Conservation (phyloP, 352 stramenopile genomes). For the Phytophthora pistaciae region DNA sequence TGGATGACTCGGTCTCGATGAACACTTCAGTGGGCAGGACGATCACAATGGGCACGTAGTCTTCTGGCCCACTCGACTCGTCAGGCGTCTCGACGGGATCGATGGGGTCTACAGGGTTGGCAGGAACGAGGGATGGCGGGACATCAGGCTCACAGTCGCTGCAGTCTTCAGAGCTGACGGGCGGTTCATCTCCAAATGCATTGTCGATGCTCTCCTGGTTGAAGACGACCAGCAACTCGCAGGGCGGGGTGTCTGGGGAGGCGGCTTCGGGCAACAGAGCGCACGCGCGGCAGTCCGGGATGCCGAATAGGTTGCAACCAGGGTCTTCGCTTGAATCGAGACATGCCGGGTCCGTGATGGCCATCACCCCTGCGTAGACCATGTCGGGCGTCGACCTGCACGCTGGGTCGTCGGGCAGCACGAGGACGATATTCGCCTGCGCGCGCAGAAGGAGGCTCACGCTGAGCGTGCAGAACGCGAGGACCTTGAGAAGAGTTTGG, state of each 20-base stretch:
- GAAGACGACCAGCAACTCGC: slow-evolving; percentile 18
- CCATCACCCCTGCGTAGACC: slow-evolving; percentile 15
- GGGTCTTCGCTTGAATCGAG: slow-evolving; percentile 7
- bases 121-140: slow-evolving; percentile 1
- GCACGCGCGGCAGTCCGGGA: slow-evolving; percentile 15
- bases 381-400: slow-evolving; percentile 14
- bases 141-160: slow-evolving; percentile 3
- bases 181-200: background rate
- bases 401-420: slow-evolving; percentile 9
- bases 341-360: slow-evolving; percentile 13
- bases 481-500: slow-evolving; percentile 8
- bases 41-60: slow-evolving; percentile 19
- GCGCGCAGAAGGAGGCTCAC: background rate
- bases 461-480: slow-evolving; percentile 13
- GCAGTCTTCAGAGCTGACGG: background rate
- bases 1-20: slow-evolving; percentile 9
- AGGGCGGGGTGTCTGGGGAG: slow-evolving; percentile 2
- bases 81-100: background rate
- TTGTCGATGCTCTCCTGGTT: background rate
- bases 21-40: slow-evolving; percentile 12
- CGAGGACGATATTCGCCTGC: background rate
- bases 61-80: slow-evolving; percentile 6
- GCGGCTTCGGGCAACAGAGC: slow-evolving; percentile 11
- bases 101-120: background rate
- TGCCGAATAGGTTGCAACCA: slow-evolving; percentile 21